phyloP scores from a whole-genome alignment of 495 filamentous ascomycete genomes.

The Glarea lozoyensis region DNA sequence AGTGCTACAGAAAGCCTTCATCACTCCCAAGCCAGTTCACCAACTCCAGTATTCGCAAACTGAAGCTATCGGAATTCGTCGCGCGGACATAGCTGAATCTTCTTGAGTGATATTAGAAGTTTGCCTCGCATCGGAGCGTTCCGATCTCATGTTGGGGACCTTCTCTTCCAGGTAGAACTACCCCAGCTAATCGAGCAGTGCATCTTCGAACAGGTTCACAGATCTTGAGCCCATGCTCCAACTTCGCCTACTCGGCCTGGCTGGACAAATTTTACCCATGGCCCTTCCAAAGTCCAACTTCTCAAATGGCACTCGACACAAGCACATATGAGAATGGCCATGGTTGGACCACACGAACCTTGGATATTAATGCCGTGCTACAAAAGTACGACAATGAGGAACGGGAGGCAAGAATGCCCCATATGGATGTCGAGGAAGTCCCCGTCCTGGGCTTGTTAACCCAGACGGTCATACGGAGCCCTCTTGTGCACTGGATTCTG shows the following conservation, averaged over 20 bases:
- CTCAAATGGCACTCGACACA: conserved; percentile 34
- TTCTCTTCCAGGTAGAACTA: too few species aligned
- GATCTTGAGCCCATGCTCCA: too few species aligned
- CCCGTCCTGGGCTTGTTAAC: conserved; percentile 63
- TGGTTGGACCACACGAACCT: conserved; percentile 46
- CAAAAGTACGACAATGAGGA: conserved; percentile 24
- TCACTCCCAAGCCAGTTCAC: too few species aligned
- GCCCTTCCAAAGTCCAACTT: too few species aligned
- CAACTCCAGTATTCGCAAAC: not conserved
- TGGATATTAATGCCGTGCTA: conserved; percentile 34
- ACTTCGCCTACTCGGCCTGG: not conserved
- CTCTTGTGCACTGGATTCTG: conserved; percentile 67
- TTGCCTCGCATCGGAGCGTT: too few species aligned
- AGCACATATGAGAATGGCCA: conserved; percentile 46
- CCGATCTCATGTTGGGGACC: too few species aligned
- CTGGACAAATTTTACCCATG: too few species aligned
- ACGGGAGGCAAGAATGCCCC: conserved; percentile 16
- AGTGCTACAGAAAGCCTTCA: not conserved
- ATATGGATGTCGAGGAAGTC: conserved; percentile 22
- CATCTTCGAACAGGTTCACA: too few species aligned
- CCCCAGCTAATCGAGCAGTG: too few species aligned
- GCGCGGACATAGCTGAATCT: too few species aligned
- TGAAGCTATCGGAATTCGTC: too few species aligned
- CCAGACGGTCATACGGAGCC: conserved; percentile 66
- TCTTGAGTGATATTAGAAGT: too few species aligned